Conservation (phyloP, 2,329 filamentous ascomycete species). For the Madurella mycetomatis region DNA sequence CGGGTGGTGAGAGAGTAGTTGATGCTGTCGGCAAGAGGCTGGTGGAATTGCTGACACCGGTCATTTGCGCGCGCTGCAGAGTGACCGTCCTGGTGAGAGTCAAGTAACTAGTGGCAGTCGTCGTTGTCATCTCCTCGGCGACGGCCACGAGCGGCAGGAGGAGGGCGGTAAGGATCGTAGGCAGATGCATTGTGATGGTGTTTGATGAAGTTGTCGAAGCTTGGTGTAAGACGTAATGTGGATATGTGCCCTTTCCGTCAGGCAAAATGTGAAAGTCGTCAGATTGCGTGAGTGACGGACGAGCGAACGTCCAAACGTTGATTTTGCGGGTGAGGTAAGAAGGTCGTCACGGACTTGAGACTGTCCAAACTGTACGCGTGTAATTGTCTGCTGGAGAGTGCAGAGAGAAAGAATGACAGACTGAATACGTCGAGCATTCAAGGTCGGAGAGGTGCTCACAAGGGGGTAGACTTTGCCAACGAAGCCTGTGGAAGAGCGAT, state of each 20-base stretch:
- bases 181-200: slow-evolving; percentile 38
- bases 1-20: slow-evolving; percentile 26
- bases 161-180: slow-evolving; percentile 42
- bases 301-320: no score
- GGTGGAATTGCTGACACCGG: slow-evolving; percentile 34
- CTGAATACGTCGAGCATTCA: slow-evolving; percentile 33
- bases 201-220: not conserved
- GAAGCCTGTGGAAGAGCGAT: slow-evolving; percentile 39
- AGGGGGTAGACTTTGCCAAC: slow-evolving; percentile 51
- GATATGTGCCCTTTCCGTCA: slow-evolving; percentile 2
- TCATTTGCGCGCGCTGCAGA: slow-evolving; percentile 32
- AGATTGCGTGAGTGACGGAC: not conserved
- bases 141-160: slow-evolving; percentile 52
- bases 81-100: slow-evolving; percentile 47
- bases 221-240: not conserved
- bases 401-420: slow-evolving; percentile 27
- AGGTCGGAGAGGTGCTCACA: slow-evolving; percentile 27
- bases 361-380: not conserved
- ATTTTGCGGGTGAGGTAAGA: no score
- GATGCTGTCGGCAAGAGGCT: slow-evolving; percentile 25
- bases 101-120: slow-evolving; percentile 47
- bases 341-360: not conserved
- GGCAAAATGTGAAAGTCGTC: not conserved
- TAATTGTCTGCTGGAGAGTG: not conserved
- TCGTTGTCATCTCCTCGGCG: slow-evolving; percentile 41